Evolutionary conservation across 2,329 filamentous ascomycete species (phyloP), one percentile per base, ranked within the genome.

Genomic region (Fusarium sp.): DNA sequence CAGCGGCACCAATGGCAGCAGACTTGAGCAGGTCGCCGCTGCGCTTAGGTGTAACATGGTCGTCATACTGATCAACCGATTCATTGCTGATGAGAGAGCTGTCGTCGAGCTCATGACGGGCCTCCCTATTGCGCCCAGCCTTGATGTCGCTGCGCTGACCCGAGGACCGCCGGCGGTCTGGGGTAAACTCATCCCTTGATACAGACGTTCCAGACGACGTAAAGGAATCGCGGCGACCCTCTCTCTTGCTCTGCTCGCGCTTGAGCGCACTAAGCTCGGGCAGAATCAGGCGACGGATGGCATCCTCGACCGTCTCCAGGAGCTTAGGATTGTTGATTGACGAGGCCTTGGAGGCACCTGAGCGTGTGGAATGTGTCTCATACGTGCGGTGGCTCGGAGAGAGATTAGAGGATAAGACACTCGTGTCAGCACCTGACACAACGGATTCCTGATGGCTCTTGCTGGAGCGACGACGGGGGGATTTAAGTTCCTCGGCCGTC

Each of bases 301-400:
- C 95, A 83, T 98, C 95, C 84, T 98, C 95, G 4, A 98, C 95
- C 0, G 95, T 97, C 79, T 97, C 94, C 3, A 98, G 88, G 2
- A 98, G 85, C 80, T 95, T 97, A 0, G 95, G 95, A 79, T 98
- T 98, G 84, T 97, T 97, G 81, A 97, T 94, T 0, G 94, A 96
- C 4, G 94, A 94, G 5, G 94, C 94, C 63, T 88, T 90, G 31
- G 89, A 90, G 27, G 83, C 82, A 9, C 83, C 84, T 0, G 87
- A 88, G 65, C 85, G 86, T 69, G 86, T 82, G 36, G 88, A 89
- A 79, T 89, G 86, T 70, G 88, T 86, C 74, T 90, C 88, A 67
- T 86, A 82, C 1, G 89, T 90, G 54, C 88, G 87, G 74, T 91
- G 88, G 79, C 86, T 90, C 36, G 86, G 84, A 8, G 88, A 84